phyloP scores from a whole-genome alignment of 345 rosid genomes.

The Jatropha curcas region DNA sequence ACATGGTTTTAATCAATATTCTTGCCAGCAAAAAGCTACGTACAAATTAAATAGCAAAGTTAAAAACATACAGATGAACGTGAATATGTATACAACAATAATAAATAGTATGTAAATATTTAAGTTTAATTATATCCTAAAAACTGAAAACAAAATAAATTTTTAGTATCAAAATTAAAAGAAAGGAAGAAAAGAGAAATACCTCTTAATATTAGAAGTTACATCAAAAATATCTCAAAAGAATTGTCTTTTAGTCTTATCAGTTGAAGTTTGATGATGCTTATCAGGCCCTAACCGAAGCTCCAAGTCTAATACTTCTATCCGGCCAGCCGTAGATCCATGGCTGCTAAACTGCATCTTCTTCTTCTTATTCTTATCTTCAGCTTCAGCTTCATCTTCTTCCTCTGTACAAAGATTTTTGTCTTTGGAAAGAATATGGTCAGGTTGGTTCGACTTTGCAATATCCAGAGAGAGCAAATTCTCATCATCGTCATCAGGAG shows the following conservation, averaged over 20 bases:
- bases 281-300: slow-evolving; percentile 32
- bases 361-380: too few relatives aligned
- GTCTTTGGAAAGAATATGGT: too few relatives aligned
- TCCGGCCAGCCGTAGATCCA: neutral
- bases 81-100: too few relatives aligned
- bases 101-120: too few relatives aligned
- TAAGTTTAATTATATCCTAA: too few relatives aligned
- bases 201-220: neutral
- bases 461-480: slow-evolving; percentile 32
- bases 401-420: too few relatives aligned
- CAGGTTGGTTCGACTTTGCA: neutral
- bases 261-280: slow-evolving; percentile 8
- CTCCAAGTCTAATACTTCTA: slow-evolving; percentile 20
- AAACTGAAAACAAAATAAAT: neutral
- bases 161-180: neutral
- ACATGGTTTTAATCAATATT: too few relatives aligned
- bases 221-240: neutral
- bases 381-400: too few relatives aligned
- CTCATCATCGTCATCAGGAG: slow-evolving; percentile 25
- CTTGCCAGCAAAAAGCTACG: too few relatives aligned
- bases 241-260: slow-evolving; percentile 12
- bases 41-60: too few relatives aligned
- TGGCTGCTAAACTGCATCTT: neutral
- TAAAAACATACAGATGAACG: too few relatives aligned
- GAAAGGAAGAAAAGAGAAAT: neutral